Conservation (phyloP, 495 filamentous ascomycete species). For the Lichina pygmaea region DNA sequence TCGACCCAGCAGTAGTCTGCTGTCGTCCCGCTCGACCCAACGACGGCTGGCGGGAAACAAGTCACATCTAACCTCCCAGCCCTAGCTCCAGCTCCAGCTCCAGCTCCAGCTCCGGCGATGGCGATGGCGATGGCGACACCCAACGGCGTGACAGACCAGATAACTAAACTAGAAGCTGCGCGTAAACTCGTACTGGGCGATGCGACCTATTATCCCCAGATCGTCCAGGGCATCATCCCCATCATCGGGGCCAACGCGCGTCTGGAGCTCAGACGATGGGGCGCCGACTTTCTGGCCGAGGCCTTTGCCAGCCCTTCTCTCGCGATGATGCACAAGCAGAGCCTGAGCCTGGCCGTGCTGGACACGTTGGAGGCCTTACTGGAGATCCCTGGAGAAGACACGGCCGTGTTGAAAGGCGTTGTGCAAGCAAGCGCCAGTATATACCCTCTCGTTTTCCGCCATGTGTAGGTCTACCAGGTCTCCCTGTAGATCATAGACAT, state of each 20-base stretch:
- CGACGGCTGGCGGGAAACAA: too few species aligned
- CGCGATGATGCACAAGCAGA: slow-evolving; percentile 43
- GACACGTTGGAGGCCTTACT: slow-evolving; percentile 48
- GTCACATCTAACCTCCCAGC: too few species aligned
- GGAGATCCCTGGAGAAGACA: slow-evolving; percentile 45
- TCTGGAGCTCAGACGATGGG: slow-evolving; percentile 79
- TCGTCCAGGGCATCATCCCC: slow-evolving; percentile 70
- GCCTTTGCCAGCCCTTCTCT: slow-evolving; percentile 74
- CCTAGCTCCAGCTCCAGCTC: too few species aligned
- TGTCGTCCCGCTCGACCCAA: too few species aligned
- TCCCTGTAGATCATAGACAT: slow-evolving; percentile 2
- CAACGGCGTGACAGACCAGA: slow-evolving; percentile 23
- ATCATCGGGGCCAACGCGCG: slow-evolving; percentile 51
- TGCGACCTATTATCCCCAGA: slow-evolving; percentile 58
- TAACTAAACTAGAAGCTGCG: slow-evolving; percentile 63
- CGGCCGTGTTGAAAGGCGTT: slow-evolving; percentile 48
- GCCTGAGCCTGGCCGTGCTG: slow-evolving; percentile 40
- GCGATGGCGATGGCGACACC: slow-evolving; percentile 4
- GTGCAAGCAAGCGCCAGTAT: slow-evolving; percentile 71
- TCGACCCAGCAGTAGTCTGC: too few species aligned
- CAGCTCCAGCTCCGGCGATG: too few species aligned
- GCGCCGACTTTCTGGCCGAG: slow-evolving; percentile 85
- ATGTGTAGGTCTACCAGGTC: slow-evolving; percentile 44
- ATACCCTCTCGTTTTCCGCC: slow-evolving; percentile 72
- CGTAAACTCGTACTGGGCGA: slow-evolving; percentile 70